Evolutionary conservation across 2,329 filamentous ascomycete genomes (phyloP), one percentile per base, ranked within the genome.

Genomic region (Epichloe coenophiala): DNA sequence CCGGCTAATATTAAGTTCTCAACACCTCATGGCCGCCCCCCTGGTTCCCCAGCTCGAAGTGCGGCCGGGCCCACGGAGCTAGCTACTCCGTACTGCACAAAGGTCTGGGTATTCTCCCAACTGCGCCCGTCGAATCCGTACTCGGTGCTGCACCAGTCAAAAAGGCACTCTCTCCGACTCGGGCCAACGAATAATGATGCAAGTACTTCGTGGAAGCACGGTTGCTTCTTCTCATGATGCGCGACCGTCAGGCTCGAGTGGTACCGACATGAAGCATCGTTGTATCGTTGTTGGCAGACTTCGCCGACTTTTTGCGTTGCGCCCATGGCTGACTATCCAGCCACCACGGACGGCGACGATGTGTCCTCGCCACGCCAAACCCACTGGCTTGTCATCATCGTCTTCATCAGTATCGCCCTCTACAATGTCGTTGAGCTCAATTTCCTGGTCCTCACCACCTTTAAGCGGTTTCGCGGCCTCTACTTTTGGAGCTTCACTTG

Each of bases 401-500:
- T 56, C 48, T 61, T 63, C 51, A 50, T 59, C 43, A 54, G 58
- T 52, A 52, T 61, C 38, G 56, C 59, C 15, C 51, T 59, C 17
- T 61, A 58, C 51, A 64, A 63, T 46, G 57, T 59, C 21, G 31
- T 60, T 39, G 62, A 65, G 51, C 60, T 65, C 21, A 56, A 52
- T 50, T 55, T 60, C 52, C 55, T 62, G 45, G 60, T 63, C 48
- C 47, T 59, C 17, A 42, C 51, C 48, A 60, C 61, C 44, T 65
- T 65, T 50, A 58, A 60, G 47, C 49, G 52, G 3, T 59, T 57
- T 17, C 42, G 42, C 3, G 61, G 63, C 9, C 55, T 64, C 27
- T 66, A 66, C 53, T 66, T 66, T 38, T 64, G 62, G 61, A 63
- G 62, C 53, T 56, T 63, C 47, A 39, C 63, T 17, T 56, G 58